Evolutionary conservation across 176 grass and related monocot genomes (phyloP), one percentile per base, ranked within the genome.

Genomic region (Carex pumila): DNA sequence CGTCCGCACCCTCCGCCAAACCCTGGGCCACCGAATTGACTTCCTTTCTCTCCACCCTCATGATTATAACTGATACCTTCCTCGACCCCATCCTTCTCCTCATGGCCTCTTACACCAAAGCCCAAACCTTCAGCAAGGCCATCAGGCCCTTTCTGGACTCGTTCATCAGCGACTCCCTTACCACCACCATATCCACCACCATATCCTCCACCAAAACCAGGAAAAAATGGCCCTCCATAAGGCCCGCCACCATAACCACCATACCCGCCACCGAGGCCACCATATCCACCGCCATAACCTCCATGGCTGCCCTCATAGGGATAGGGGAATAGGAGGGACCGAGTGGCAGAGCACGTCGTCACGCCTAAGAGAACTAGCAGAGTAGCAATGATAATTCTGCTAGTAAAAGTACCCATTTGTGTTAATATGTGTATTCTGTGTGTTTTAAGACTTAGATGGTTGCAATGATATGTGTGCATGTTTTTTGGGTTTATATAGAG

Each of bases 341-440:
- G 71, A 76, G 86, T 77, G 41, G 86, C 86, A 39, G 86, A 88
- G 41, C 80, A 84, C 49, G 53, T 50, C 17, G 81, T 84, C 49
- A 79, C 45, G 53, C 86, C 57, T 68, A 88, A 76, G 31, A 88
- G 45, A 62, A 88, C 59, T 79, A 88, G 30, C n/a, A 88, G 69
- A 14, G 86, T 70, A 88, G 53, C 52, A 31, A 45, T 79, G 49
- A 79, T 58, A 43, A 79, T 74, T 84, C 60, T 79, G 36, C 14
- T 39, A 59, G 5, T 79, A 67, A 68, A 65, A 66, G 77, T 73
- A 72, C 58, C 86, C 86, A 88, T 87, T 13, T 62, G 85, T 56
- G 59, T 64, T 53, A n/a, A 7, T 66, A 41, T 47, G 59, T 79
- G 71, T 79, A 17, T 52, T 67, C 12, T 65, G 62, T 62, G 50